Evolutionary conservation across 2,329 filamentous ascomycete species (phyloP).

Genomic region (Sclerotinia sclerotiorum): DNA sequence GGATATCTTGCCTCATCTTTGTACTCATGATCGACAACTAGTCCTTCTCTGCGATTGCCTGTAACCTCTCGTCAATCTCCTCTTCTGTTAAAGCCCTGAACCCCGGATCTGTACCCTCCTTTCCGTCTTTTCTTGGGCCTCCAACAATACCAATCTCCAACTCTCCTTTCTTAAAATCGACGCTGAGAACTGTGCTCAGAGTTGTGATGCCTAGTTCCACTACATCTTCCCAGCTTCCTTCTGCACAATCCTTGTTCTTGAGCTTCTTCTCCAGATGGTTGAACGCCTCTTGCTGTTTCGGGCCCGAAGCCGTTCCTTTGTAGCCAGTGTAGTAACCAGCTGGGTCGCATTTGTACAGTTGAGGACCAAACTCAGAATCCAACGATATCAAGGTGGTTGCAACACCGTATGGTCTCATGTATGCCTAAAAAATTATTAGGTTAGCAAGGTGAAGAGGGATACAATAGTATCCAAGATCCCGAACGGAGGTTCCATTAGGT

Average conservation of each 20-base stretch:
- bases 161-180: slow-evolving; percentile 99
- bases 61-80: slow-evolving; percentile 96
- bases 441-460: slow-evolving; percentile 23
- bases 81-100: slow-evolving; percentile 94
- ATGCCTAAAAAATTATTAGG: slow-evolving; percentile 59
- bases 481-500: slow-evolving; percentile 27
- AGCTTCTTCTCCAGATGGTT: slow-evolving; percentile 99
- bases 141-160: slow-evolving; percentile 97
- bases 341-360: slow-evolving; percentile 97
- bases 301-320: slow-evolving; percentile 95
- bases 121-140: slow-evolving; percentile 76
- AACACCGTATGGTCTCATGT: slow-evolving; percentile 97
- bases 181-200: slow-evolving; percentile 92
- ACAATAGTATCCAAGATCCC: slow-evolving; percentile 38
- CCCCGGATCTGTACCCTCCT: slow-evolving; percentile 73
- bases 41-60: slow-evolving; percentile 98
- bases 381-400: slow-evolving; percentile 93
- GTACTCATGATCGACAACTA: slow-evolving; percentile 48
- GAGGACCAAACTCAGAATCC: slow-evolving; percentile 87
- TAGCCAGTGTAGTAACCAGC: slow-evolving; percentile 98
- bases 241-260: slow-evolving; percentile 95
- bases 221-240: slow-evolving; percentile 94
- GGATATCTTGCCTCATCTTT: slow-evolving; percentile 28
- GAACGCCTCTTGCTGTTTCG: slow-evolving; percentile 97
- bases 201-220: slow-evolving; percentile 96